Evolutionary conservation across 768 basidiomycete species (phyloP), one percentile per base, ranked within the genome.

Genomic region (Lactarius psammicola): DNA sequence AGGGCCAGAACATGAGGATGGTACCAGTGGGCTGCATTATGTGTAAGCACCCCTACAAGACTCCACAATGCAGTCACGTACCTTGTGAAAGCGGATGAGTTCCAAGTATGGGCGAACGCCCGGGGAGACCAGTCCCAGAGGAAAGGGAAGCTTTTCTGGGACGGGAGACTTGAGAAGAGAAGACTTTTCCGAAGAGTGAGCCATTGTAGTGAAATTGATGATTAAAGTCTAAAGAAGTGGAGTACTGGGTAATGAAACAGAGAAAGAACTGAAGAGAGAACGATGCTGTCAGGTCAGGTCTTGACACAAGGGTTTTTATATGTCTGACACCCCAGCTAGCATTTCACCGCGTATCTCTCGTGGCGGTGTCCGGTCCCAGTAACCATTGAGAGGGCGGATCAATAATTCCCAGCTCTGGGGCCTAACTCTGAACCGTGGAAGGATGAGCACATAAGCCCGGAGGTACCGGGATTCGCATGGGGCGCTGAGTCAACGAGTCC

Each of bases 61-160:
- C 23, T 3, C 49, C 10, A 20, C 9, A 33, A 28, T 23, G 4
- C 26, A 15, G 28, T 23, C 26, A 30, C 58, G 4, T 40, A 67
- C 62, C 54, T 68, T 68, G 28, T 68, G 67, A 54, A 68, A 68
- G 18, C 67, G 61, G 53, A 68, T 70, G 33, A 70, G 69, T 59
- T 70, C 67, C 36, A 70, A 53, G 44, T 70, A 70, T 1, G 68
- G 68, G 36, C 68, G 68, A 23, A 69, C 67, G 4, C 56, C 68
- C 9, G 62, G 62, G 3, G 68, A 67, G 33, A 69, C 67, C 34
- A 55, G 62, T 55, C 68, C 66, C 23, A 69, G 68, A 23, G 68
- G 68, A 60, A 69, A 69, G 17, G 68, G 46, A 33, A 69, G 68
- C 23, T 69, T 69, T 60, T 68, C 61, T 15, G 66, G 36, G 28